Base-by-base conservation (phyloP, 192 early-diverging fungal genomes). In the Umbelopsis sp. region DNA sequence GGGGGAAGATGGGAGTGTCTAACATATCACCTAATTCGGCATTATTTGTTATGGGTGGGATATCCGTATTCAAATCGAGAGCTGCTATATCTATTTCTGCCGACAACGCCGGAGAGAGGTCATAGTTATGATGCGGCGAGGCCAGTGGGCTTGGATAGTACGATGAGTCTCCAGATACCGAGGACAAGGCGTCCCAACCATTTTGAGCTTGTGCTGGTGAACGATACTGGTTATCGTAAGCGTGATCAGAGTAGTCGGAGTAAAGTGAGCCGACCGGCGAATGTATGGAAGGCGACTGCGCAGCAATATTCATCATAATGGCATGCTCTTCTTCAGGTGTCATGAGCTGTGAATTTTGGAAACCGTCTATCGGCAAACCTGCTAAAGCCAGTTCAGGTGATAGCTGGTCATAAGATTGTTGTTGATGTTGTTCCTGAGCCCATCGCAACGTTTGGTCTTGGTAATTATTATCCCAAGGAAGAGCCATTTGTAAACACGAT, bases 241-340 rank as follows among this genome's bases (percentile, higher is more conserved):
- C 55, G 27, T 44, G 50, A n/a, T 46, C 46, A 47, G 27, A 49
- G 30, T 61, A 61, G 13, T 61, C 55, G 55, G 55, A 61, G 27
- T 61, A 61, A 11, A 61, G 30, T 2, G 55, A 61, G 2, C 55
- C 55, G 25, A 35, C 55, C 9, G 55, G 55, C 16, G 55, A 61
- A 30, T 61, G 55, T n/a, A 61, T 30, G 25, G 55, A 61, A 2
- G 55, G 25, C 16, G 1, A 33, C 0, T 61, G 55, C 5, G 13
- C 55, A 16, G 55, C 55, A 8, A 53, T 53, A 35, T 30, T 37
- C 25, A 22, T 48, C 25, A 16, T 46, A 23, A 49, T 66, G 37
- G 25, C 66, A 55, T 55, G 65, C 41, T 25, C 72, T 50, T 68
- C 50, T 55, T 52, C 21, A 46, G 72, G 66, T 25, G 72, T 67